Evolutionary conservation across 2,329 filamentous ascomycete genomes (phyloP).

Genomic region (Calycina marina): DNA sequence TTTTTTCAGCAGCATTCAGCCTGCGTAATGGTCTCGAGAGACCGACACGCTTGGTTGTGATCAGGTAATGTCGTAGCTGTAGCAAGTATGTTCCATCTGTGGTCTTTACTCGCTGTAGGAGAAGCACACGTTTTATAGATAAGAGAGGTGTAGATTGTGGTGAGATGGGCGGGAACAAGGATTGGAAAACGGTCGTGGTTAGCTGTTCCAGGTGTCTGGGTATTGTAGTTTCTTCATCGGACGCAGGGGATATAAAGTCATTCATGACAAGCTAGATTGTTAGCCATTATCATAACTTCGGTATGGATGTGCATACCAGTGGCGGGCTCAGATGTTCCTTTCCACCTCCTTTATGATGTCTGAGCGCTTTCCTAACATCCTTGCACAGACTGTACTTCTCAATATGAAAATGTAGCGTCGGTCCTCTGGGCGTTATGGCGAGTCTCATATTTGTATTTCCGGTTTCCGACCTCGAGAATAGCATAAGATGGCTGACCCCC

Average conservation of each 20-base stretch:
- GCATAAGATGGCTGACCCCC: slow-evolving; percentile 79
- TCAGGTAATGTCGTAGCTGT: slow-evolving; percentile 87
- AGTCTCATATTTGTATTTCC: slow-evolving; percentile 90
- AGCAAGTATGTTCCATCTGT: slow-evolving; percentile 56
- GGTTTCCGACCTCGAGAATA: slow-evolving; percentile 79
- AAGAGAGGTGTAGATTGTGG: slow-evolving; percentile 79
- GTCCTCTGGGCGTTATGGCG: slow-evolving; percentile 75
- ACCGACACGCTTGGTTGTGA: slow-evolving; percentile 75
- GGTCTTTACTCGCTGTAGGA: slow-evolving; percentile 67
- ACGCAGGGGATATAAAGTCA: slow-evolving; percentile 63
- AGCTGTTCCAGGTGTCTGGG: slow-evolving; percentile 89
- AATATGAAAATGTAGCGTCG: slow-evolving; percentile 85
- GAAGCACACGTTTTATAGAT: slow-evolving; percentile 81
- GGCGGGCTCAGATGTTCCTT: slow-evolving; percentile 80
- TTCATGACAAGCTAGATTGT: slow-evolving; percentile 76
- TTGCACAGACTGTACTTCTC: slow-evolving; percentile 91
- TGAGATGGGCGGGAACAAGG: slow-evolving; percentile 88
- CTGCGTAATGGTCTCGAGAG: slow-evolving; percentile 73
- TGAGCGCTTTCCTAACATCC: slow-evolving; percentile 73
- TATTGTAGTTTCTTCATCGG: slow-evolving; percentile 46
- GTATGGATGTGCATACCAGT: slow-evolving; percentile 37
- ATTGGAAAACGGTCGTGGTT: slow-evolving; percentile 88
- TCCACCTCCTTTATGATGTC: slow-evolving; percentile 65
- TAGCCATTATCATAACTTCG: slow-evolving; percentile 17
- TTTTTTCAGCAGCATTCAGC: slow-evolving; percentile 72